Evolutionary conservation across 164 flowering plant genomes (phyloP).

Genomic region (Vitis rotundifolia): DNA sequence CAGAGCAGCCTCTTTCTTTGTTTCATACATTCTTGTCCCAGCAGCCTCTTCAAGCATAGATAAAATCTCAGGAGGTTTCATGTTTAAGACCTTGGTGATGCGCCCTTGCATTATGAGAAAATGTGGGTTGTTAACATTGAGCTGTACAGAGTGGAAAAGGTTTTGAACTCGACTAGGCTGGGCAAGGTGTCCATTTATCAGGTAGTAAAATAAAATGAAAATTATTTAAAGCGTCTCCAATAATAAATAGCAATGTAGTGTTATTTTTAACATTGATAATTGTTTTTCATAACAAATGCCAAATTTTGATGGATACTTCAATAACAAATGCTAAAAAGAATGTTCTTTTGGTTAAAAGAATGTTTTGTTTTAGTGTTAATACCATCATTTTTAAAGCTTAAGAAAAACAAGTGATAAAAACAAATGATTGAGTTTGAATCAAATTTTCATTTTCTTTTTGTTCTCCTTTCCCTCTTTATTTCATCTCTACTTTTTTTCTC

Average conservation of each 20-base stretch:
- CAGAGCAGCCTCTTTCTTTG: conserved; percentile 90
- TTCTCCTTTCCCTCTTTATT: no score
- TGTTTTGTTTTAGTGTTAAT: no score
- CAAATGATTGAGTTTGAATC: no score
- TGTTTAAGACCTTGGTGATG: conserved; percentile 94
- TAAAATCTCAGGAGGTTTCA: conserved; percentile 98
- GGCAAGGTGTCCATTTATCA: conserved; percentile 95
- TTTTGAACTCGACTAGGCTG: conserved; percentile 99
- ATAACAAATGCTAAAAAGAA: no score
- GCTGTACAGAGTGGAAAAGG: conserved; percentile 98
- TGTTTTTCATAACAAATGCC: not conserved
- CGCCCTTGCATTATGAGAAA: conserved; percentile 99
- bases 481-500: no score
- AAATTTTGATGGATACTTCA: not conserved
- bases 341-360: no score
- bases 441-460: no score
- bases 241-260: not conserved
- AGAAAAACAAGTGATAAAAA: no score
- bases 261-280: not conserved
- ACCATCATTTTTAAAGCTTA: no score
- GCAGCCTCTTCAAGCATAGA: conserved; percentile 99
- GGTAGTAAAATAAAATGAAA: conserved; percentile 29
- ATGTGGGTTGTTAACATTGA: conserved; percentile 97
- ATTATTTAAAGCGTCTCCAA: not conserved
- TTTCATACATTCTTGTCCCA: conserved; percentile 99